Conservation (phyloP, 1,284 basidiomycete genomes). For the Taiwanofungus camphoratus region DNA sequence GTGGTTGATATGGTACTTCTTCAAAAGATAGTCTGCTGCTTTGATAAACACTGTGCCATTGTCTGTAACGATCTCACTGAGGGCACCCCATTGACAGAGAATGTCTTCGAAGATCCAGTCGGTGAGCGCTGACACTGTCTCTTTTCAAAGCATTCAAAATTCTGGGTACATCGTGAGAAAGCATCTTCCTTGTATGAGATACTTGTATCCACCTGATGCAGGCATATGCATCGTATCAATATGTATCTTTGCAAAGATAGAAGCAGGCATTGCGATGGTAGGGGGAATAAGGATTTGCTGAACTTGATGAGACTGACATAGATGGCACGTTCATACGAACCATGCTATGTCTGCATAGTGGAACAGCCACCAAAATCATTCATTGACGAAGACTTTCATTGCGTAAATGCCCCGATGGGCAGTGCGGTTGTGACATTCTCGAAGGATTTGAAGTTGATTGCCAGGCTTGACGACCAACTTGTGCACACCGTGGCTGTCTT, state of each 20-base stretch:
- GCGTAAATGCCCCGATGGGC: slow-evolving; percentile 20
- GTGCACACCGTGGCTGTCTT: slow-evolving; percentile 3
- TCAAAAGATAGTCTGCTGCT: no score
- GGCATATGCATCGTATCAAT: slow-evolving; percentile 26
- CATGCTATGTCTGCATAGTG: slow-evolving; percentile 14
- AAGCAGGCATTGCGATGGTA: slow-evolving; percentile 22
- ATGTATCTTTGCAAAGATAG: slow-evolving; percentile 31
- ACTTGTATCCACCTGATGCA: background rate
- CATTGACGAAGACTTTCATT: background rate
- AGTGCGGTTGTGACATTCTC: slow-evolving; percentile 14
- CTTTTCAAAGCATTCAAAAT: no score
- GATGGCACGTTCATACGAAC: slow-evolving; percentile 29
- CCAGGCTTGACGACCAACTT: slow-evolving; percentile 5
- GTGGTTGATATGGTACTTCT: no score
- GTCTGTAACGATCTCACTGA: no score
- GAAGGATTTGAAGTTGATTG: slow-evolving; percentile 4
- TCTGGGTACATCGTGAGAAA: no score
- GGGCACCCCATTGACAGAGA: no score
- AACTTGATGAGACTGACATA: slow-evolving; percentile 27
- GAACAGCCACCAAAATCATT: slow-evolving; percentile 24
- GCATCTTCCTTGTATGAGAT: slow-evolving; percentile 13
- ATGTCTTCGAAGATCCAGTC: no score
- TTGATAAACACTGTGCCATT: no score
- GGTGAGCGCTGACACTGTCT: no score
- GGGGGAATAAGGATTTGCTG: slow-evolving; percentile 28